phyloP scores from a whole-genome alignment of 805 yeast species.

The Yarrowia sp. region DNA sequence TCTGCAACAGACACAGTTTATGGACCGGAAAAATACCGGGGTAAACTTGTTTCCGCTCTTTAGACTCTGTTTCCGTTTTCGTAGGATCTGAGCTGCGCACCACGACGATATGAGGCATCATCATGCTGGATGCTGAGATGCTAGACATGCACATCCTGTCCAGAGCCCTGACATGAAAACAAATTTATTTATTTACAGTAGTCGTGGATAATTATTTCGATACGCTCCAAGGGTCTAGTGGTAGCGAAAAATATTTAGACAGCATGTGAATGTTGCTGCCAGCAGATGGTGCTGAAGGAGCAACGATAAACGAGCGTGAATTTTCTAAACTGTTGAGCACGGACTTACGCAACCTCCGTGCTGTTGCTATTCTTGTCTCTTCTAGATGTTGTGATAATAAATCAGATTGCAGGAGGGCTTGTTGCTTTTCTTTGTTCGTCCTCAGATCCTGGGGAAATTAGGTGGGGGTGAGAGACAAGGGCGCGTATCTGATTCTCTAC shows the following conservation, averaged over 20 bases:
- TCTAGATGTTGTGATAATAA: background rate
- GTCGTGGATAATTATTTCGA: background rate
- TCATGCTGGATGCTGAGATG: no score
- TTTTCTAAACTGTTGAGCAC: background rate
- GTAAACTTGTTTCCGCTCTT: background rate
- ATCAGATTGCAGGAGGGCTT: background rate
- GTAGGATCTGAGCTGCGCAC: background rate
- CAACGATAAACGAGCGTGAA: background rate
- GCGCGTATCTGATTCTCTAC: no score
- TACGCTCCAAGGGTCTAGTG: background rate
- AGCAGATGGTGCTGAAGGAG: background rate
- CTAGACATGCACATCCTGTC: no score
- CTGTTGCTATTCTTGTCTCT: background rate
- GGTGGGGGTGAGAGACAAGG: background rate
- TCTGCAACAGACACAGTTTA: background rate
- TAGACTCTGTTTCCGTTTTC: background rate
- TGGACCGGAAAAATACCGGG: conserved; percentile 2
- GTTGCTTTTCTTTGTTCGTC: background rate
- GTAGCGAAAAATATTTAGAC: background rate
- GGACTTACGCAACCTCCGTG: background rate
- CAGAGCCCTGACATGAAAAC: no score
- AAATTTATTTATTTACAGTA: no score
- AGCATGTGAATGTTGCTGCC: conserved; percentile 3
- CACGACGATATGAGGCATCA: no score
- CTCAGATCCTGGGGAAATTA: background rate